A percentile compares a stretch with the other conserved stretches of the same genome.
Evolutionary conservation across 2,329 filamentous ascomycete species (phyloP).

Genomic region (Hypoxylon sp.): DNA sequence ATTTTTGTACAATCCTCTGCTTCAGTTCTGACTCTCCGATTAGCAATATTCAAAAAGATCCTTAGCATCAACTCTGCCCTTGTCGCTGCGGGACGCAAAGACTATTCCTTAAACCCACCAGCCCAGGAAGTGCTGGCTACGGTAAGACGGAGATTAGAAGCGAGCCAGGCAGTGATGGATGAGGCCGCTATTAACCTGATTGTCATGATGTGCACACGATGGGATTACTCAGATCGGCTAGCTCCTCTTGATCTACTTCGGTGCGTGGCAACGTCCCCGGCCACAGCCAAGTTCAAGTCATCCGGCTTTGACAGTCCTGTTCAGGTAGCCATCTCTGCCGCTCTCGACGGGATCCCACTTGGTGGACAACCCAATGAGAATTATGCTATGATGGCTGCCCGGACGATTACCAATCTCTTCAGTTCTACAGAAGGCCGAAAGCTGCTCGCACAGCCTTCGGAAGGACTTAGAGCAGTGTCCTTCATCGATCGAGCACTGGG

Average conservation of each 20-base stretch:
- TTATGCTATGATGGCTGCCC: constrained; percentile 87
- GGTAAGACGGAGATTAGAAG: constrained; percentile 75
- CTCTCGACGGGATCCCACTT: constrained; percentile 64
- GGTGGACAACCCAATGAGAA: constrained; percentile 75
- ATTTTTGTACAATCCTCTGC: background rate
- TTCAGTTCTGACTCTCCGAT: constrained; percentile 30
- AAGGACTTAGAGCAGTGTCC: constrained; percentile 69
- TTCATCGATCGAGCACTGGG: constrained; percentile 74
- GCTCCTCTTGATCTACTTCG: constrained; percentile 89
- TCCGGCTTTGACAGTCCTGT: constrained; percentile 71
- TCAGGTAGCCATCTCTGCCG: constrained; percentile 60
- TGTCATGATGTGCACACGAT: constrained; percentile 79
- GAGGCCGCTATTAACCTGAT: constrained; percentile 72
- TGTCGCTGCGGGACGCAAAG: constrained; percentile 78
- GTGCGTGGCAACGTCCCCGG: constrained; percentile 78
- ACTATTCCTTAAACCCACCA: constrained; percentile 77
- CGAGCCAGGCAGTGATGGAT: constrained; percentile 63
- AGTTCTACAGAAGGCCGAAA: constrained; percentile 77
- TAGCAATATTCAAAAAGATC: constrained; percentile 81
- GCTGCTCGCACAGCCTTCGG: constrained; percentile 69
- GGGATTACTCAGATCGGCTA: constrained; percentile 85
- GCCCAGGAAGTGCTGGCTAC: constrained; percentile 74
- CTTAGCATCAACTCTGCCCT: constrained; percentile 80
- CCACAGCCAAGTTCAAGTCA: constrained; percentile 72
- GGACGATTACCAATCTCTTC: constrained; percentile 87